phyloP scores from a whole-genome alignment of 345 rosid species.

The Noccaea caerulescens region DNA sequence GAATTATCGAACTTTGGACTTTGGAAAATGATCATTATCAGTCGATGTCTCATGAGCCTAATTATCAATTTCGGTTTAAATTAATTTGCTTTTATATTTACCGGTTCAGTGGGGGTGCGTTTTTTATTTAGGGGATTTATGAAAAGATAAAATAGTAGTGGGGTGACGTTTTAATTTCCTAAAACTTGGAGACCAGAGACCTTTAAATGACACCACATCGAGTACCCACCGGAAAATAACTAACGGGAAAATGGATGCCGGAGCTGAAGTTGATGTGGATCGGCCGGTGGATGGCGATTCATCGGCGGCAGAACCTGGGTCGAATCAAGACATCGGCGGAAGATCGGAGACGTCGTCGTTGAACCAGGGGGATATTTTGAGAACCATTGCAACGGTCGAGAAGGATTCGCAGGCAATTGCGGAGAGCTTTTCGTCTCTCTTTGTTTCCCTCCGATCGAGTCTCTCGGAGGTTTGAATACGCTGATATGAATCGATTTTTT shows the following conservation, averaged over 20 bases:
- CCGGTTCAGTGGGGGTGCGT: not conserved
- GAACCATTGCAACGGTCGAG: constrained; percentile 76
- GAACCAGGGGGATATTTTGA: constrained; percentile 59
- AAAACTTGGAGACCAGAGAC: constrained; percentile 5
- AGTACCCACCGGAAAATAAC: constrained; percentile 7
- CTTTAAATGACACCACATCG: constrained; percentile 4
- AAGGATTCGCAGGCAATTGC: constrained; percentile 83
- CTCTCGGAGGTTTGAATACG: constrained; percentile 69
- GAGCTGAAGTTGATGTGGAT: constrained; percentile 28
- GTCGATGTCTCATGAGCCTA: not conserved
- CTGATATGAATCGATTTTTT: not conserved
- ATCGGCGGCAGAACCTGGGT: not conserved
- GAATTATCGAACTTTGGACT: constrained; percentile 14
- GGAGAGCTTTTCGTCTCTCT: constrained; percentile 83
- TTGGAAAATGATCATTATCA: not conserved
- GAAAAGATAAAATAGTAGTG: not conserved
- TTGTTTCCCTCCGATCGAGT: constrained; percentile 76
- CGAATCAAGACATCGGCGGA: constrained; percentile 4
- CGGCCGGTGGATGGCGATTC: constrained; percentile 19
- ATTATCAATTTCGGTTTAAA: not conserved
- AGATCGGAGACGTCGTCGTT: constrained; percentile 39
- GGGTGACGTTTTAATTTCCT: not conserved
- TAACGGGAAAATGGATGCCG: constrained; percentile 42
- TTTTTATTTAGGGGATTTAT: not conserved
- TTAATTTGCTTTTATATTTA: not conserved